Percentiles rank a stretch among this genome's conserved stretches.
Conservation (phyloP, 2,329 filamentous ascomycete genomes). For the Sclerotinia glacialis region DNA sequence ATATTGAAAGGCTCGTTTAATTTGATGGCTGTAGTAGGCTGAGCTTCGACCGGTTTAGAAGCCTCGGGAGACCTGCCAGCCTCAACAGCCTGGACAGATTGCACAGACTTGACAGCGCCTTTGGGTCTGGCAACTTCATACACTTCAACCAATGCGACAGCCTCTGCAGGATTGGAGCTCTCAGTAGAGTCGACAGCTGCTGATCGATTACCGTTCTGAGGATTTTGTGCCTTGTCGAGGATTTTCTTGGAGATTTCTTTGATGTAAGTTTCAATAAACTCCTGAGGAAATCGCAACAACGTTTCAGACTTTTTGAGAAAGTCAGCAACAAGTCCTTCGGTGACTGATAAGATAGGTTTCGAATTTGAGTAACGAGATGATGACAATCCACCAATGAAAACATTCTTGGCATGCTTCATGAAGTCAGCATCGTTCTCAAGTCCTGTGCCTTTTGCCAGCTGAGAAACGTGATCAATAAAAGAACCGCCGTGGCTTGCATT, state of each 20-base stretch:
- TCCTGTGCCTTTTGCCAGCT: slow-evolving; percentile 5
- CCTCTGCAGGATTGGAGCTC: background rate
- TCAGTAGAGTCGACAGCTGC: background rate
- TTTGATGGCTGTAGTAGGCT: background rate
- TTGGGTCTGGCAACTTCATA: background rate
- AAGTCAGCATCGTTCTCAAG: slow-evolving; percentile 19
- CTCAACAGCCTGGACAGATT: background rate
- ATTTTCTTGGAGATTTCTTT: slow-evolving; percentile 19
- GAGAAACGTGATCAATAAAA: slow-evolving; percentile 20
- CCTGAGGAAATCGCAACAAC: slow-evolving; percentile 6
- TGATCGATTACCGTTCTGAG: background rate
- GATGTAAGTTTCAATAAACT: slow-evolving; percentile 9
- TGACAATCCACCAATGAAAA: slow-evolving; percentile 19
- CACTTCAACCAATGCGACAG: background rate
- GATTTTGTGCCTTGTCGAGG: slow-evolving; percentile 21
- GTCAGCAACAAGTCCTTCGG: slow-evolving; percentile 12
- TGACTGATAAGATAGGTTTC: slow-evolving; percentile 6
- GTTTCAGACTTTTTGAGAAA: slow-evolving; percentile 17
- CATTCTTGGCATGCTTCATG: slow-evolving; percentile 19
- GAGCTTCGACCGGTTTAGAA: background rate
- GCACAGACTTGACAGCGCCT: background rate
- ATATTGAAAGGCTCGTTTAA: background rate
- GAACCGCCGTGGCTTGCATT: slow-evolving; percentile 14
- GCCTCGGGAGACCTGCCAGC: background rate
- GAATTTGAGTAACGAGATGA: slow-evolving; percentile 20